A percentile compares a stretch with the other conserved stretches of the same genome.
Conservation (phyloP, 2,329 filamentous ascomycete genomes). For the Xenoacremonium recifei region DNA sequence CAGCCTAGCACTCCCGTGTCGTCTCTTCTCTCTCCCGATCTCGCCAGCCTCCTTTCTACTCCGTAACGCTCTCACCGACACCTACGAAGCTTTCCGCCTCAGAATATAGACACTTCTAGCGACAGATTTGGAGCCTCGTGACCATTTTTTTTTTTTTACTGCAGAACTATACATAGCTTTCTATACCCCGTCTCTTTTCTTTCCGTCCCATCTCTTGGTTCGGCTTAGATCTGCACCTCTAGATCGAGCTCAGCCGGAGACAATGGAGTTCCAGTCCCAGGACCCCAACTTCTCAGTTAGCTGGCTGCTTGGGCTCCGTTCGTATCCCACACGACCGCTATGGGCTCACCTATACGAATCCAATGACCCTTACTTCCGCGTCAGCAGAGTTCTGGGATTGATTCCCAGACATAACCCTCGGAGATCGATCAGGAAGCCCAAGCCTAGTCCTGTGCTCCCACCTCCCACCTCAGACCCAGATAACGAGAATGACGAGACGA, state of each 20-base stretch:
- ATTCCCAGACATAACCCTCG: slow-evolving; percentile 21
- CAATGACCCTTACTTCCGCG: slow-evolving; percentile 27
- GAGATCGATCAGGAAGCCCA: slow-evolving; percentile 19
- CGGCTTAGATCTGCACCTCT: slow-evolving; percentile 12
- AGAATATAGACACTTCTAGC: too few relatives aligned
- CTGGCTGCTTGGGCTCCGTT: slow-evolving; percentile 27
- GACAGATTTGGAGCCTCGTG: slow-evolving; percentile 7
- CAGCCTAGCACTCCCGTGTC: too few relatives aligned
- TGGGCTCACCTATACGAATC: slow-evolving; percentile 25
- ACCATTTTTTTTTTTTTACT: neutral
- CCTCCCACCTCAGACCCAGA: slow-evolving; percentile 7
- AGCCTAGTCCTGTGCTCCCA: slow-evolving; percentile 12
- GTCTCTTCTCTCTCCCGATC: too few relatives aligned
- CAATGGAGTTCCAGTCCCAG: slow-evolving; percentile 25
- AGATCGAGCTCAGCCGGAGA: slow-evolving; percentile 21
- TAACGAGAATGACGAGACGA: slow-evolving; percentile 10
- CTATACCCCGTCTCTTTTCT: neutral
- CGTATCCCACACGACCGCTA: slow-evolving; percentile 19
- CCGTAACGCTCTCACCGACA: too few relatives aligned
- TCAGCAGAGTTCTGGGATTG: slow-evolving; percentile 28
- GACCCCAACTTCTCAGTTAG: slow-evolving; percentile 28
- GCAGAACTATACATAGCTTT: neutral
- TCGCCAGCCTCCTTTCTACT: too few relatives aligned
- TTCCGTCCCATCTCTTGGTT: slow-evolving; percentile 3
- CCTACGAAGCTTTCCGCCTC: too few relatives aligned